A percentile compares a stretch with the other conserved stretches of the same genome.
Conservation (phyloP, 1,284 basidiomycete genomes). For the Ganoderma lucidum region DNA sequence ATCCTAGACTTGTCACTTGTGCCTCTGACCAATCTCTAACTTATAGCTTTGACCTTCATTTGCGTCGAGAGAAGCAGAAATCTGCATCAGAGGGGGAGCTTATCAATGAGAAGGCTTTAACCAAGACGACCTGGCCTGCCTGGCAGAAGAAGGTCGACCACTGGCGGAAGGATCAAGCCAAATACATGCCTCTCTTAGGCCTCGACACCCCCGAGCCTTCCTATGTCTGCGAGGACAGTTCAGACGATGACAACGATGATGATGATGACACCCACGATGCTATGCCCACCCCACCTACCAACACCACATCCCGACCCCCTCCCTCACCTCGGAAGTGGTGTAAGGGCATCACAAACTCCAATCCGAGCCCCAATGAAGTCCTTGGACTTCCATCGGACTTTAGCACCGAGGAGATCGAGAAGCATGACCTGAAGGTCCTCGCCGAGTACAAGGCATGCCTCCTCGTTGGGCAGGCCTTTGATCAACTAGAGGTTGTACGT, state of each 20-base stretch:
- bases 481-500: background rate
- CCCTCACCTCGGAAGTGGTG: too few relatives aligned
- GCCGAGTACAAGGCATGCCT: slow-evolving; percentile 2
- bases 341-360: too few relatives aligned
- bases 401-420: background rate
- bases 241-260: too few relatives aligned
- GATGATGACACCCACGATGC: background rate
- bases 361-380: background rate
- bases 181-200: background rate
- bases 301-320: too few relatives aligned
- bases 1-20: background rate
- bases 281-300: too few relatives aligned
- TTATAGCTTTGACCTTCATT: background rate
- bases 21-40: background rate
- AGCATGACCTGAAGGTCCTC: background rate
- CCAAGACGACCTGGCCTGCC: background rate
- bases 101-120: background rate
- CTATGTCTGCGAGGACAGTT: too few relatives aligned
- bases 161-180: background rate
- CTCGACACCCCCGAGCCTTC: background rate
- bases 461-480: slow-evolving; percentile 12
- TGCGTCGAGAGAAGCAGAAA: background rate
- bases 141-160: background rate
- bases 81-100: background rate
- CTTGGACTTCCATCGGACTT: slow-evolving; percentile 15